These are phyloP conservation scores for Cladobotryum protrusum DNA, from an alignment of 2,329 filamentous ascomycete species.

Conservation along the genomic window DNA sequence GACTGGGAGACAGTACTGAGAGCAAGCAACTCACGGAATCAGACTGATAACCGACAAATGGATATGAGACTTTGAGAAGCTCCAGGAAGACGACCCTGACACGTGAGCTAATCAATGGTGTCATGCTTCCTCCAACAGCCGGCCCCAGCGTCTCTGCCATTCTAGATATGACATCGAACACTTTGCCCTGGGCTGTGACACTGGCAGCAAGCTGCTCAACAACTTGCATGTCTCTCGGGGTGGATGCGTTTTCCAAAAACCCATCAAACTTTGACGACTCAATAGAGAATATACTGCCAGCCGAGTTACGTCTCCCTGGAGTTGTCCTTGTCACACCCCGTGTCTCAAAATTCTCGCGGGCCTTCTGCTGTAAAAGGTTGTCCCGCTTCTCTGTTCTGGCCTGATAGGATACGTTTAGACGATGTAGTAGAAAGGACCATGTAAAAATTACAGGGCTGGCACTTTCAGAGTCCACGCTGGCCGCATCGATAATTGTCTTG, in stretches of 20 bases:
- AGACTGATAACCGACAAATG: conserved; percentile 64
- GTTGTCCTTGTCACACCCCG: conserved; percentile 34
- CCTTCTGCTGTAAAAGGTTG: conserved; percentile 51
- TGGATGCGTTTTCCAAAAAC: conserved; percentile 45
- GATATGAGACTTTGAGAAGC: conserved; percentile 60
- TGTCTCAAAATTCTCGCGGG: conserved; percentile 50
- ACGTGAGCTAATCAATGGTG: conserved; percentile 52
- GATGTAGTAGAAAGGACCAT: conserved; percentile 72
- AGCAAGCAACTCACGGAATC: conserved; percentile 64
- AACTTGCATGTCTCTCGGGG: conserved; percentile 46
- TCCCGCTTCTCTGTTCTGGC: conserved; percentile 56
- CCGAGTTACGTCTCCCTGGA: conserved; percentile 49
- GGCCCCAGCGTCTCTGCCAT: conserved; percentile 45
- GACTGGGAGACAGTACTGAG: conserved; percentile 53
- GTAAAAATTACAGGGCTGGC: conserved; percentile 71
- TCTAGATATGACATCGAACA: conserved; percentile 47
- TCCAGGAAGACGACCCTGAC: conserved; percentile 62
- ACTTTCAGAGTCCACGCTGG: conserved; percentile 49
- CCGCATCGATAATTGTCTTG: conserved; percentile 57
- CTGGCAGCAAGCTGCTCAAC: conserved; percentile 44
- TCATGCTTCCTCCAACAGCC: conserved; percentile 41
- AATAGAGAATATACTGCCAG: conserved; percentile 56
- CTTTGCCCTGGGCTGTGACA: conserved; percentile 44
- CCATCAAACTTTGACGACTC: conserved; percentile 54
- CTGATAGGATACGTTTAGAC: conserved; percentile 59